Evolutionary conservation across 2,329 filamentous ascomycete species (phyloP).

Genomic region (Cytospora schulzeri): DNA sequence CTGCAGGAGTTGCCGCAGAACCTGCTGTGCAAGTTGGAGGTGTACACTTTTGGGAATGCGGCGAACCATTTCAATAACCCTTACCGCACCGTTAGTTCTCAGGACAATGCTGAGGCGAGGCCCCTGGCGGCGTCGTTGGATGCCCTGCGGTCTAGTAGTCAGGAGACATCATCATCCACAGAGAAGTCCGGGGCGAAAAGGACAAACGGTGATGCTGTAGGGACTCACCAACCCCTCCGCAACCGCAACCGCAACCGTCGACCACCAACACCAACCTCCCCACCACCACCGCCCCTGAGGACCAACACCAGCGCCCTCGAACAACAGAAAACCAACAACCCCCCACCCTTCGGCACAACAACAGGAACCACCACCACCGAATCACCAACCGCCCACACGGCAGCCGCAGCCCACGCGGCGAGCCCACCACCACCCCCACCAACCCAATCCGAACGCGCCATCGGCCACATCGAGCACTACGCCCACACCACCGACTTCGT

Average conservation of each 20-base stretch:
- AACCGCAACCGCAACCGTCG: neutral
- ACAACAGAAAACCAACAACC: neutral
- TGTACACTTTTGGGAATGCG: slow-evolving; percentile 78
- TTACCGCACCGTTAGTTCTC: slow-evolving; percentile 52
- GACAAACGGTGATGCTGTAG: neutral
- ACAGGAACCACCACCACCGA: neutral
- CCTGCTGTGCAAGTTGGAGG: slow-evolving; percentile 68
- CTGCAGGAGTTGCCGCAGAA: slow-evolving; percentile 70
- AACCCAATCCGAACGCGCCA: slow-evolving; percentile 51
- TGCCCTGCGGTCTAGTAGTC: slow-evolving; percentile 28
- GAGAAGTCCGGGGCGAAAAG: neutral
- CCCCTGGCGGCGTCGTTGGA: slow-evolving; percentile 40
- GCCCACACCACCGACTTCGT: slow-evolving; percentile 75
- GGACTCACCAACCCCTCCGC: neutral
- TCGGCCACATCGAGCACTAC: slow-evolving; percentile 79
- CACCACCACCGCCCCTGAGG: slow-evolving; percentile 14
- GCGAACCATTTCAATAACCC: slow-evolving; percentile 85
- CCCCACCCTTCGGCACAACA: neutral
- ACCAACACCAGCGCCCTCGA: slow-evolving; percentile 15
- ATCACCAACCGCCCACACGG: too few species aligned
- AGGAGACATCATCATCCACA: too few species aligned
- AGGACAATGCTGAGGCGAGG: slow-evolving; percentile 42
- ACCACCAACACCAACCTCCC: slow-evolving; percentile 9
- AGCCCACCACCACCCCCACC: slow-evolving; percentile 36
- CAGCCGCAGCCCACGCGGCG: too few species aligned